Percentiles rank a stretch among this genome's conserved stretches.
These are phyloP conservation scores for Rhododendron griersonianum DNA, from an alignment of 148 eudicot genomes.

Conservation along the genomic window DNA sequence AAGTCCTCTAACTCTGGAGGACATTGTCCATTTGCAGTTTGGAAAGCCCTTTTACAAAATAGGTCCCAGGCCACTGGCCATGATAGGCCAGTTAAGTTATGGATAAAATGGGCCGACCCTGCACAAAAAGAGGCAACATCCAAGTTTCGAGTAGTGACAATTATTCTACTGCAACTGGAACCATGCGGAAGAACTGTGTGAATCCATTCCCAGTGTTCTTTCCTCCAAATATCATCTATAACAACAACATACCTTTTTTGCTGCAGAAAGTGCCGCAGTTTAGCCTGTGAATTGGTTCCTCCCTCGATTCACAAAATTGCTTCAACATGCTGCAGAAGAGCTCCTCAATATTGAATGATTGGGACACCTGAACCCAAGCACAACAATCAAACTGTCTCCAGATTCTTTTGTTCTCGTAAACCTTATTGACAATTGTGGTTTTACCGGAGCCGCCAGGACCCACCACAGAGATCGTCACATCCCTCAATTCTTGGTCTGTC, in stretches of 20 bases:
- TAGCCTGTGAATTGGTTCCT: not conserved
- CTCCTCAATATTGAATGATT: not conserved
- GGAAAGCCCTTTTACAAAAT: conserved; percentile 21
- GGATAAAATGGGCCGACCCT: not conserved
- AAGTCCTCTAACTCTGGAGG: conserved; percentile 10
- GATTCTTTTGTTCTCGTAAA: not conserved
- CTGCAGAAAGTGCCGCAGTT: not conserved
- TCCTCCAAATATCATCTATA: conserved; percentile 23
- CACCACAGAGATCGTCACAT: conserved; percentile 14
- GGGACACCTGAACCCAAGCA: conserved; percentile 24
- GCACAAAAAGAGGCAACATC: conserved; percentile 14
- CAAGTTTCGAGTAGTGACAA: conserved; percentile 18
- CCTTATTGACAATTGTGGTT: conserved; percentile 14
- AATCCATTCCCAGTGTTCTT: conserved; percentile 3
- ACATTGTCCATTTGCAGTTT: not conserved
- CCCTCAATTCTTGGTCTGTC: not conserved
- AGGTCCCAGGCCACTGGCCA: not conserved
- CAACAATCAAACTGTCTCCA: conserved; percentile 13
- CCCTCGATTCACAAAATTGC: not conserved
- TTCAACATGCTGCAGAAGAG: not conserved
- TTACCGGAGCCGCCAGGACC: conserved; percentile 30
- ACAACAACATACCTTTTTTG: conserved; percentile 23
- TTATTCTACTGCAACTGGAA: conserved; percentile 12
- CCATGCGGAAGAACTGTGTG: conserved; percentile 3
- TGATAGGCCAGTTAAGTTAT: not conserved